Base-by-base conservation (phyloP, 2,329 filamentous ascomycete genomes). In the Hypocreales sp. region DNA sequence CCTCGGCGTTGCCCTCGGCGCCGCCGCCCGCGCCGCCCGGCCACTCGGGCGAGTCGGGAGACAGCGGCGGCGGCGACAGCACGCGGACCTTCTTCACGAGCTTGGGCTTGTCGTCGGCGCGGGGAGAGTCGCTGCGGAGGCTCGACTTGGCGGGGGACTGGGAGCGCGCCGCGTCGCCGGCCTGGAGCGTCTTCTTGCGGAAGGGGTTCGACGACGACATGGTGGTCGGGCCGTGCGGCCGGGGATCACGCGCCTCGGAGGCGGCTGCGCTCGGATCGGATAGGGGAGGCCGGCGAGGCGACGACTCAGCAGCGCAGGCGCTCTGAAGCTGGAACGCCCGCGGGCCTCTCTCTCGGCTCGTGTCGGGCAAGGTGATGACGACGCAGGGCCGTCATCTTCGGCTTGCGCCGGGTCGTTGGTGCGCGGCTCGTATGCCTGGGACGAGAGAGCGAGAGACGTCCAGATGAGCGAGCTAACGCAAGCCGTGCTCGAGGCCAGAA, bases 41-140 rank as follows among this genome's bases (percentile, higher is more conserved):
- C 48, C 40, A 50, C 32, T 47, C 47, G 13, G 48, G 46, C 16
- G 64, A 66, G 37, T 69, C 65, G 37, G 67, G 64, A 9, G 64
- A 65, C n/a, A 64, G 61, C 4, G 70, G 69, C 32, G 69, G 70
- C 27, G 72, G 72, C 22, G 70, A 74, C 43, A 74, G 62, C 7
- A 77, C 66, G 41, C 74, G 69, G 33, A 80, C 75, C 41, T 69
- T 77, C 52, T 79, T 78, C 32, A 67, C 60, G 21, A 69, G 57
- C 56, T 65, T 79, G 22, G 48, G 45, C 36, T 51, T 62, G 26
- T 20, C 17, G 26, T 27, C 24, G 5, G 25, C 29, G 8, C 30
- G 31, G 17, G 28, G 25, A 8, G 28, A 28, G 16, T 27, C 23
- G 28, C 23, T 30, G 31, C 36, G 35, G 14, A 38, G 20, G 26